phyloP scores from a whole-genome alignment of 1,284 basidiomycete genomes.

The Fistulinella staudtii region DNA sequence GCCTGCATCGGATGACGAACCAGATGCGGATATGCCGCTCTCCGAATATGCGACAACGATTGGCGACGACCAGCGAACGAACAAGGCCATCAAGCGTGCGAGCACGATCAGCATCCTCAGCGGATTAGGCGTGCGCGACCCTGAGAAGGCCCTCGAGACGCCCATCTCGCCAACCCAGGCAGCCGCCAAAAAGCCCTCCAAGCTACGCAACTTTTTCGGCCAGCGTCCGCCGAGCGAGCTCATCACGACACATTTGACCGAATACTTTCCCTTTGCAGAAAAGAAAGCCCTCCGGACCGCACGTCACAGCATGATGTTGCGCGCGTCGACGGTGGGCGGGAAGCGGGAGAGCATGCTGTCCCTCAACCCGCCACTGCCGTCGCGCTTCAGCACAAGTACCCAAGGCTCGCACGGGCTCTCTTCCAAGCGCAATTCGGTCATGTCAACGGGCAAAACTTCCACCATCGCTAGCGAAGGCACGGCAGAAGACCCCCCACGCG shows the following conservation, averaged over 20 bases:
- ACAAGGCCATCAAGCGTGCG: constrained; percentile 83
- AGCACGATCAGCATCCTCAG: constrained; percentile 94
- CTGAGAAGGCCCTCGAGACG: constrained; percentile 58
- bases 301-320: constrained; percentile 77
- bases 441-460: constrained; percentile 42
- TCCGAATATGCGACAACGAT: constrained; percentile 18
- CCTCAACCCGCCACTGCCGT: constrained; percentile 41
- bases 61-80: constrained; percentile 26
- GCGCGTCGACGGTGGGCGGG: constrained; percentile 26
- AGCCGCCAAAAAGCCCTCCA: constrained; percentile 53
- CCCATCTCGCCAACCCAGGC: constrained; percentile 37
- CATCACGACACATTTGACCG: constrained; percentile 93
- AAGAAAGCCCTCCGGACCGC: constrained; percentile 85
- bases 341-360: constrained; percentile 50
- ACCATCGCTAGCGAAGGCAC: constrained; percentile 23
- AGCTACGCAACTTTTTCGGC: constrained; percentile 95
- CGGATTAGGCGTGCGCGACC: constrained; percentile 79
- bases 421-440: constrained; percentile 50
- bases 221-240: constrained; percentile 96
- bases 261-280: constrained; percentile 94
- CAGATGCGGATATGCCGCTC: constrained; percentile 36
- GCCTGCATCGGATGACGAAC: constrained; percentile 36
- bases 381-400: constrained; percentile 68
- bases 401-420: constrained; percentile 56
- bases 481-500: constrained; percentile 46